Base-by-base conservation (phyloP, 169 alveolate species). In the Besnoitia besnoiti region DNA sequence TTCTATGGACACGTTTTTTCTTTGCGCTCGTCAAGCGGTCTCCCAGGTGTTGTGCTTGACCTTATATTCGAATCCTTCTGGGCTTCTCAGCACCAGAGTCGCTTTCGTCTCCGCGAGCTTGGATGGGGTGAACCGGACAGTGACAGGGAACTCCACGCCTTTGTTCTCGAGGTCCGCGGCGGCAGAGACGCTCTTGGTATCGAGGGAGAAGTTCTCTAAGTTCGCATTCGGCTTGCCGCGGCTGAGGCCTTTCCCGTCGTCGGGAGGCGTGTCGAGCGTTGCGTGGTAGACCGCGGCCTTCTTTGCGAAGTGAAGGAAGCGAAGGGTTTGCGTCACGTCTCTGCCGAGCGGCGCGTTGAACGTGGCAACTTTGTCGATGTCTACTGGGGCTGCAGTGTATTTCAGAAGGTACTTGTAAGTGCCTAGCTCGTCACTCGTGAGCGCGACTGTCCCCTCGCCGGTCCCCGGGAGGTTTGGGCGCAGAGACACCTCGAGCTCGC, bases 1-100 rank as follows among this genome's bases (percentile, higher is more conserved):
- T n/a, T n/a, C n/a, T n/a, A n/a, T n/a, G n/a, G n/a, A n/a, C n/a
- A n/a, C n/a, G n/a, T n/a, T n/a, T n/a, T n/a, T n/a, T n/a, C n/a
- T n/a, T n/a, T n/a, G n/a, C n/a, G n/a, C n/a, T n/a, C n/a, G n/a
- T n/a, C n/a, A n/a, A n/a, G n/a, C n/a, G n/a, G n/a, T n/a, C n/a
- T n/a, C n/a, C n/a, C n/a, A n/a, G n/a, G n/a, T n/a, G n/a, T n/a
- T 19, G 12, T 30, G 21, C 39, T 59, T 61, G 50, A 85, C 91
- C 61, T 55, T 92, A 92, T 94, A 93, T 85, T 92, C 96, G 77
- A 91, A 93, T 35, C 94, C 93, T 4, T 95, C 95, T 5, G 95
- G 51, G 0, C 94, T 88, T 50, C 62, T 91, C 47, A 94, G 82
- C 8, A 91, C 93, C 49, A 95, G 93, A 14, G 93, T 44, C 14